Base-by-base conservation (phyloP, 1,284 basidiomycete genomes). In the Leucoagaricus sp. region DNA sequence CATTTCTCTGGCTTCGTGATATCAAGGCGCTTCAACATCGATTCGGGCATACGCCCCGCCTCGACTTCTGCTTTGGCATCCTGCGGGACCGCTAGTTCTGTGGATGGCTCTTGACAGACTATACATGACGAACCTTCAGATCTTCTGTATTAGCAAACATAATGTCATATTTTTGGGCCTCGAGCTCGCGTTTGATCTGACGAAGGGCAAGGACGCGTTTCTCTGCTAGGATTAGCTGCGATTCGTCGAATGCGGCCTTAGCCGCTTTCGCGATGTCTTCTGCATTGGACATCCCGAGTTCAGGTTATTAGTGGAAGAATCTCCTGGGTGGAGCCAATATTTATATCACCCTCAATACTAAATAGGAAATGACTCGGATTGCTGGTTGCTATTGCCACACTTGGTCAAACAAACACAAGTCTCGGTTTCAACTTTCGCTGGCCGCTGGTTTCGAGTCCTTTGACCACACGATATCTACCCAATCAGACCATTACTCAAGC, bases 1-100 rank as follows among this genome's bases (percentile, higher is more conserved):
- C 94, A 99, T 74, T 99, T 99, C 63, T 94, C 93, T 12, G 87
- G 80, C 55, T 84, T 85, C 55, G 82, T 82, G 10, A 99, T 82
- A 69, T 98, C 95, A 17, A 99, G 79, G 12, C 97, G 86, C 47
- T 90, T 91, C 15, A 96, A 76, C 47, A 99, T 76, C 1, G 95
- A 85, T 1, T 79, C 73, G 0, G 94, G 91, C 73, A 99, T 93
- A 40, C 87, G 86, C 3, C 94, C 95, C 1, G 88, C 82, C 36
- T 84, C 83, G 8, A 94, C 94, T 57, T 94, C 89, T 5, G 67
- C 72, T 67, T 85, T 80, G 0, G 95, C 96, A 31, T 89, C 89
- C 87, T 92, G 64, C n/a, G n/a, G n/a, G n/a, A n/a, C n/a, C n/a
- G n/a, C n/a, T 26, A 34, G 17, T 23, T 48, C 50, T 17, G 19